Conservation (phyloP, 1,139 yeast species). For the Nadsonia commutata region DNA sequence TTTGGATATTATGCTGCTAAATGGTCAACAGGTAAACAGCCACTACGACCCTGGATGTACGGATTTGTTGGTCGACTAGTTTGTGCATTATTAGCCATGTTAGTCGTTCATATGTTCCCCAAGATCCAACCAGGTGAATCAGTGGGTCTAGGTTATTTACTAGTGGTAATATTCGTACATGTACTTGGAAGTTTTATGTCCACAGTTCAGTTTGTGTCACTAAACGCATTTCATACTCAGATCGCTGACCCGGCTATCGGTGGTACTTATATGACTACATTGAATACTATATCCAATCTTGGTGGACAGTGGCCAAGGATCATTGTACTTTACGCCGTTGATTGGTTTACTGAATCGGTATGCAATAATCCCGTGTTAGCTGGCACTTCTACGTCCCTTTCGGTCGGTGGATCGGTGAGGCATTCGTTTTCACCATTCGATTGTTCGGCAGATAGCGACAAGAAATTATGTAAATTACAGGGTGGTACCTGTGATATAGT, state of each 20-base stretch:
- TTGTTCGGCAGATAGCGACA: slow-evolving; percentile 29
- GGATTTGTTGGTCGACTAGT: slow-evolving; percentile 76
- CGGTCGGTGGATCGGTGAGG: slow-evolving; percentile 2
- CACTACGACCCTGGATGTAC: slow-evolving; percentile 77
- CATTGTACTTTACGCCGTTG: slow-evolving; percentile 64
- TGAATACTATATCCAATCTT: slow-evolving; percentile 79
- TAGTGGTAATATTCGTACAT: slow-evolving; percentile 66
- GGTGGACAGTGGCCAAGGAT: slow-evolving; percentile 98
- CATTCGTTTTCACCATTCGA: slow-evolving; percentile 22
- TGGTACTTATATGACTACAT: slow-evolving; percentile 94
- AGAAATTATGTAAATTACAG: slow-evolving; percentile 33
- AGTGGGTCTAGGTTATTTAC: slow-evolving; percentile 38
- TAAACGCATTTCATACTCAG: slow-evolving; percentile 87
- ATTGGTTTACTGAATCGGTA: slow-evolving; percentile 49
- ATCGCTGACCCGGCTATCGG: slow-evolving; percentile 94
- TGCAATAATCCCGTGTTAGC: slow-evolving; percentile 31
- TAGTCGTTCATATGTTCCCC: slow-evolving; percentile 64
- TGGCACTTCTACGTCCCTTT: slow-evolving; percentile 8
- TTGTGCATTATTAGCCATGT: slow-evolving; percentile 65
- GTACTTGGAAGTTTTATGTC: slow-evolving; percentile 81
- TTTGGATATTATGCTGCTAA: slow-evolving; percentile 94
- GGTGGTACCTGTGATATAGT: slow-evolving; percentile 43
- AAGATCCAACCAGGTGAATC: slow-evolving; percentile 25
- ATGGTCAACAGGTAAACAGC: slow-evolving; percentile 66
- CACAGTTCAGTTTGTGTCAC: slow-evolving; percentile 87